These are phyloP conservation scores for Coniochaeta sp. DNA, from an alignment of 2,329 filamentous ascomycete genomes.

Conservation along the genomic window DNA sequence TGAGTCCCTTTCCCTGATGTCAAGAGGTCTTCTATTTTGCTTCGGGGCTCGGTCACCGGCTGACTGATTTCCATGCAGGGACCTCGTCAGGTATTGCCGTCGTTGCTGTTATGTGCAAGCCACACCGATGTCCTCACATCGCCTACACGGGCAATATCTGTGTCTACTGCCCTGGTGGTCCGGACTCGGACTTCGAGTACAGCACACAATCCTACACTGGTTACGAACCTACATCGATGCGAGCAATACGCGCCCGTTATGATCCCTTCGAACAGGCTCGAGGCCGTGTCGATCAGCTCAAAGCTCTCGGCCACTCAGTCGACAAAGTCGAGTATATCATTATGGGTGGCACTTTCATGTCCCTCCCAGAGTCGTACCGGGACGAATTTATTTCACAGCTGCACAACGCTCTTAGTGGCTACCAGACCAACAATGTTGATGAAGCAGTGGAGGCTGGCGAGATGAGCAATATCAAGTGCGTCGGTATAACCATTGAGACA, in stretches of 20 bases:
- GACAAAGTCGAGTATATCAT: constrained; percentile 99
- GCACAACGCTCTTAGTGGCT: constrained; percentile 94
- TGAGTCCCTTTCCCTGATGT: constrained; percentile 34
- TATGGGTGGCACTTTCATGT: constrained; percentile 99
- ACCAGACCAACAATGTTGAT: constrained; percentile 89
- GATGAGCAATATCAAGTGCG: constrained; percentile 96
- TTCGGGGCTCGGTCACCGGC: not conserved
- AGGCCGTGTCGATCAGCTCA: constrained; percentile 93
- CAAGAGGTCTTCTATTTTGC: not conserved
- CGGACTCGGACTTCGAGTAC: constrained; percentile 98
- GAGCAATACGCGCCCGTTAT: constrained; percentile 91
- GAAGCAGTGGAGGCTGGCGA: constrained; percentile 91
- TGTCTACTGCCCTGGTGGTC: constrained; percentile 95
- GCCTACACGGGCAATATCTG: constrained; percentile 98
- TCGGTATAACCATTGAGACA: constrained; percentile 97
- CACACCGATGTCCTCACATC: constrained; percentile 94
- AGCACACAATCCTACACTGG: constrained; percentile 98
- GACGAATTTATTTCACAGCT: constrained; percentile 92
- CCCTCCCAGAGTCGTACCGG: constrained; percentile 77
- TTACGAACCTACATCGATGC: constrained; percentile 97
- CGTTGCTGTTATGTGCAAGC: constrained; percentile 99
- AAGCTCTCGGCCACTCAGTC: constrained; percentile 89
- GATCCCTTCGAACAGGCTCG: constrained; percentile 97
- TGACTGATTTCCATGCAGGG: constrained; percentile 35
- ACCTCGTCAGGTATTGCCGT: constrained; percentile 96